Base-by-base conservation (phyloP, 2,329 filamentous ascomycete genomes). In the Beauveria asiatica region DNA sequence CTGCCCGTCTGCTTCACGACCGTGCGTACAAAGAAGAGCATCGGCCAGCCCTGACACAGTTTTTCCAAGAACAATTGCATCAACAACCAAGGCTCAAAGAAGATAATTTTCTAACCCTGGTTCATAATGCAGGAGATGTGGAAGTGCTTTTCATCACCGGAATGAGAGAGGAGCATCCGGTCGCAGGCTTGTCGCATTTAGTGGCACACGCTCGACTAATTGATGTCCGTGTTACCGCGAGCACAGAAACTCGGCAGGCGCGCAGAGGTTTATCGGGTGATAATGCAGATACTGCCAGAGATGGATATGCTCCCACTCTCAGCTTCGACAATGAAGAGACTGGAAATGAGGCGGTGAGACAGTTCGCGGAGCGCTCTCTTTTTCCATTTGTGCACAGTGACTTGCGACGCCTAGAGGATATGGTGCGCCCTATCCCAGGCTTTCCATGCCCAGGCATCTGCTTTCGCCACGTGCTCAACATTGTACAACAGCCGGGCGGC, bases 21-120 rank as follows among this genome's bases (percentile, higher is more conserved):
- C 83, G 83, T 60, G 70, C 62, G 27, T 88, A 86, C 70, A 87
- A 87, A 67, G 84, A 87, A 70, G 65, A 81, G 61, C 83, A 87
- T 64, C 78, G 83, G 41, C 59, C 72, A 66, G 73, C 73, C 0
- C 69, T 87, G 70, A 82, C 78, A 2, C 62, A 56, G 2, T 86
- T 82, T 62, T 87, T 78, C 69, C 64, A 78, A 50, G 61, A 67
- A 0, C 78, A 83, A 66, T 65, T 80, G 44, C 65, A 81, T 63
- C 76, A 83, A 27, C 46, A 39, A 9, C 56, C 33, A 3, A 9
- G 6, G n/a, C 23, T 58, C 4, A 19, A 4, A 3, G 10, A 27
- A 30, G 46, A 58, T 59, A 74, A 81, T 65, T 85, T 85, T 62
- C 57, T 80, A 45, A 61, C 73, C 25, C 69, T 79, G 2, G 78